Base-by-base conservation (phyloP, 2,329 filamentous ascomycete genomes). In the Fusarium irregulare region DNA sequence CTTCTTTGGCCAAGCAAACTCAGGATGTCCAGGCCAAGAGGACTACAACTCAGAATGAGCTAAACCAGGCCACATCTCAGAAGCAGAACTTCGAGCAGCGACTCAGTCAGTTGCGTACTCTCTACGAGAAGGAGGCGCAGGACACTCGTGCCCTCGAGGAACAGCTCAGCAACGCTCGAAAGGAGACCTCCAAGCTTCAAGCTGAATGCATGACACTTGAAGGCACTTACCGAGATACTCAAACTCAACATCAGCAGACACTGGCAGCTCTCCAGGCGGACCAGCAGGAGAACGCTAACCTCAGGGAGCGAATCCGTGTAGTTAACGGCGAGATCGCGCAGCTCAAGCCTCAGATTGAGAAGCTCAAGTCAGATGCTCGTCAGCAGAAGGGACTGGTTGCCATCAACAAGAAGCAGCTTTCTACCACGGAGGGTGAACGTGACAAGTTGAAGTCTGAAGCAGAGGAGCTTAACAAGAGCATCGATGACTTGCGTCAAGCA, bases 331-430 rank as follows among this genome's bases (percentile, higher is more conserved):
- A 97, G 79, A 91, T 97, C 73, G 86, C 89, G 20, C 91, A 94
- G 79, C 83, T 98, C 42, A 97, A 94, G 79, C 94, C 94, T 32
- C 91, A 95, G 72, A 89, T 99, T 55, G 96, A 99, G 79, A 98
- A 98, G 84, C 86, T 97, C 74, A 94, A 92, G 78, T 93, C 92
- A 14, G 94, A 98, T 74, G 94, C 94, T 27, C 90, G 96, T 44
- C 96, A 98, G 79, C 94, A 98, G 77, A 98, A 97, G 83, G 96
- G 96, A 20, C 86, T 98, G 71, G 95, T 97, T 30, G 94, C 96
- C 45, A 99, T 99, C 82, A 98, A 98, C 83, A 98, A 97, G 86
- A 99, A 99, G 83, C 96, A 99, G 81, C 84, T 98, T 64, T 89
- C 91, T 37, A 98, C 94, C 1, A 93, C 92, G 60, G 96, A 99